phyloP scores from a whole-genome alignment of 2,329 filamentous ascomycete species.

The Colletotrichum sp. region DNA sequence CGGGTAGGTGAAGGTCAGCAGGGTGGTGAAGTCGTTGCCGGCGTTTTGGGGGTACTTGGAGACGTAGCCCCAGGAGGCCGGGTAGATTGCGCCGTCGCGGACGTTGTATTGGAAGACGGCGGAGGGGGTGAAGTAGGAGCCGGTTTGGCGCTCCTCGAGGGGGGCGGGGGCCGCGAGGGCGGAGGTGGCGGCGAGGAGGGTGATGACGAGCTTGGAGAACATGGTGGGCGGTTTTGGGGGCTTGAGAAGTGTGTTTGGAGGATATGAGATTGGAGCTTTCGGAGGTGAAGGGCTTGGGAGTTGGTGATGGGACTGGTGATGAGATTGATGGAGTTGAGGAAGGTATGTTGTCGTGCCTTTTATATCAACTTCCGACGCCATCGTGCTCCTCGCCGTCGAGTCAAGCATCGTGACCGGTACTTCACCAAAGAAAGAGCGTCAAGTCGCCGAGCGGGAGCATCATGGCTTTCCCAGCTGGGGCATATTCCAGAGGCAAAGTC shows the following conservation, averaged over 20 bases:
- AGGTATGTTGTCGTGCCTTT: not conserved
- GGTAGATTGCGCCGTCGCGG: constrained; percentile 26
- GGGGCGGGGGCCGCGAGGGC: constrained; percentile 25
- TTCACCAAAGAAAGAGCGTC: not conserved
- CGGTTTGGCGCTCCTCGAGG: constrained; percentile 18
- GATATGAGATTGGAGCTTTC: not conserved
- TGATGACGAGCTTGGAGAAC: constrained; percentile 27
- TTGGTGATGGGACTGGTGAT: not conserved
- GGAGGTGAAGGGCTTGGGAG: not conserved
- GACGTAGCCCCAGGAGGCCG: constrained; percentile 16
- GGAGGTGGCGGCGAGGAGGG: constrained; percentile 24
- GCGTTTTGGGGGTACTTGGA: constrained; percentile 26
- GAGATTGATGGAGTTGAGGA: not conserved
- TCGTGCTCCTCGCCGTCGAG: not conserved
- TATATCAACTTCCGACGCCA: not conserved
- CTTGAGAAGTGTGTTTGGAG: not conserved
- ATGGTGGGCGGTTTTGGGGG: constrained; percentile 9
- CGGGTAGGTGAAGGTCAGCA: constrained; percentile 33
- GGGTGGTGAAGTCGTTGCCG: constrained; percentile 31
- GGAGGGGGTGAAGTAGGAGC: constrained; percentile 26
- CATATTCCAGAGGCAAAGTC: not conserved
- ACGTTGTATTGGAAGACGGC: constrained; percentile 27
- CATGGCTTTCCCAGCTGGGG: not conserved
- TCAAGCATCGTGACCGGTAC: not conserved
- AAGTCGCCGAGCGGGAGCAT: not conserved